Evolutionary conservation across 2,329 filamentous ascomycete genomes (phyloP), one percentile per base, ranked within the genome.

Genomic region (Aspergillus fijiensis): DNA sequence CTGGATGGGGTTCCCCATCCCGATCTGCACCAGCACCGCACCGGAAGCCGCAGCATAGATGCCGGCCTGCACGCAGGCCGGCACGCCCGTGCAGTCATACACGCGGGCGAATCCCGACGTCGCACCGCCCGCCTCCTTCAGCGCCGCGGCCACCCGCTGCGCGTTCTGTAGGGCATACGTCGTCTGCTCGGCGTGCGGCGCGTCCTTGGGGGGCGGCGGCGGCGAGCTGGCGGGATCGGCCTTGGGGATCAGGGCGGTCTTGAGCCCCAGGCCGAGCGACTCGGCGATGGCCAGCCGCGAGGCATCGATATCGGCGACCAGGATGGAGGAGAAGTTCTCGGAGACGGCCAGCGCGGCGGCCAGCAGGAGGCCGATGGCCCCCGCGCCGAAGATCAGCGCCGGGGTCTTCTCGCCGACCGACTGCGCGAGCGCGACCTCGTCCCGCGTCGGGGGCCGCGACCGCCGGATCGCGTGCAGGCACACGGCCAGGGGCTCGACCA

Each of bases 241-340:
- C 55, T 67, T 71, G 16, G 75, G 73, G 33, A 80, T 74, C 1
- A 78, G 69, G 35, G 67, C 68, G 21, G 78, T 76, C 59, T 76
- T 74, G 5, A 76, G 62, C 1, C 71, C 71, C 14, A 77, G 68
- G 0, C 68, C 69, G 10, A 81, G 70, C 5, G 65, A 67, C n/a
- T 72, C 69, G 0, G 85, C 85, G 60, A 88, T 87, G 48, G 81
- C 76, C 10, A 87, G 72, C 21, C 85, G 75, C 16, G 83, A 80
- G 10, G 74, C 75, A 67, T 87, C 84, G 49, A 87, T 87, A 64
- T 88, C 85, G 12, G 85, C 85, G 57, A 88, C 83, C 1, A 86
- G 76, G 21, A 88, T 83, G 11, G 77, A 80, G 2, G 77, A 74
- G 45, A 85, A 84, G 33, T 82, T 80, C 39, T 82, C 79, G 4